Evolutionary conservation across 2,329 filamentous ascomycete genomes (phyloP), one percentile per base, ranked within the genome.

Genomic region (Gnomoniopsis sp.): DNA sequence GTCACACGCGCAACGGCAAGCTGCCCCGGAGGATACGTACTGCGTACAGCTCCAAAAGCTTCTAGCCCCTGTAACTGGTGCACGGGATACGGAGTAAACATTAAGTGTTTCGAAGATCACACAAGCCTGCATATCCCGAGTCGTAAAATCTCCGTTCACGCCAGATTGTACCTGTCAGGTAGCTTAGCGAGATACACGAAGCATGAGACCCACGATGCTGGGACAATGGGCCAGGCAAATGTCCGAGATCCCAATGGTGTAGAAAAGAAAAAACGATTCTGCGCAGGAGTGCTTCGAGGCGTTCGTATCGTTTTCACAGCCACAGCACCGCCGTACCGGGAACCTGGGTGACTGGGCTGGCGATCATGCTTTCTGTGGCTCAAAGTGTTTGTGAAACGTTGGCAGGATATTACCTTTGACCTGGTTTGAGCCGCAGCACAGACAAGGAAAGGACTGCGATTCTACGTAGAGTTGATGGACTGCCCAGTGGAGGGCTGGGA

Each of bases 121-220:
- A 56, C 53, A 56, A 49, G 36, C 56, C 22, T 61, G 59, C 58
- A 61, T 55, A 46, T 59, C 36, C 22, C 53, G 53, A 59, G 46
- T 62, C 53, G 59, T 49, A 56, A 62, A 56, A 57, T 59, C 53
- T 62, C 57, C 59, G 59, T 49, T 23, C 41, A 53, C 59, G 56
- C 48, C 59, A 59, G 57, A 62, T 59, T 33, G 38, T 53, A 48
- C 36, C 53, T 55, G 56, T 55, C 56, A 62, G 49, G 54, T 62
- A 49, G 36, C 49, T 57, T 49, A 56, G 53, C 53, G 46, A 50
- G 46, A 50, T 50, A 50, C 53, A 50, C 36, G 47, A 43, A 38
- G 23, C 51, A 41, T 34, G 10, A 10, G 33, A 17, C 44, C 44
- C 46, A 49, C 46, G n/a, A 34, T 49, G 46, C 38, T 23, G 44